A percentile compares a stretch with the other conserved stretches of the same genome.
Conservation (phyloP, 108 stramenopile species). For the Skeletonema tropicum region DNA sequence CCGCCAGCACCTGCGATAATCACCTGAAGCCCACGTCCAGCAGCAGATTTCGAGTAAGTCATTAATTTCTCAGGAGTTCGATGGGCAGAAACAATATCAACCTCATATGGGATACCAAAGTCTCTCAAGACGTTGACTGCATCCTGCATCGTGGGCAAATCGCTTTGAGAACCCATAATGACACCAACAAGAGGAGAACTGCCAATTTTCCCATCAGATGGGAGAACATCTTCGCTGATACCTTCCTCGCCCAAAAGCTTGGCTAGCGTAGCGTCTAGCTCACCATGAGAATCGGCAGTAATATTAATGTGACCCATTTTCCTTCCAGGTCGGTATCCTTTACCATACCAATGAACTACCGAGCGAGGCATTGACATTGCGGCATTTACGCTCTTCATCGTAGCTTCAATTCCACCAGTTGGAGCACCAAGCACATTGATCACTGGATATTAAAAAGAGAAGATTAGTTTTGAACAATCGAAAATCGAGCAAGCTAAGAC, state of each 20-base stretch:
- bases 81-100: constrained; percentile 98
- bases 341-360: constrained; percentile 98
- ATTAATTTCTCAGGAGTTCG: constrained; percentile 95
- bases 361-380: constrained; percentile 84
- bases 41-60: constrained; percentile 88
- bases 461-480: constrained; percentile 1
- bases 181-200: constrained; percentile 88
- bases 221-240: constrained; percentile 66
- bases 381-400: constrained; percentile 79
- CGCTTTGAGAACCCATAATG: constrained; percentile 98
- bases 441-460: constrained; percentile 43
- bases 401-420: constrained; percentile 74
- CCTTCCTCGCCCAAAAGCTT: constrained; percentile 67
- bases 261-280: constrained; percentile 62
- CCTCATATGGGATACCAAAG: constrained; percentile 93
- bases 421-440: constrained; percentile 87
- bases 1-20: constrained; percentile 99
- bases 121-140: constrained; percentile 87
- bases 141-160: constrained; percentile 97
- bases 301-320: constrained; percentile 99
- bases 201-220: constrained; percentile 49
- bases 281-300: constrained; percentile 81
- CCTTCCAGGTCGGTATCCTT: constrained; percentile 89
- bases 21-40: constrained; percentile 87
- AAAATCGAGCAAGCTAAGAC: background rate